These are phyloP conservation scores for Microascus cirrosus DNA, from an alignment of 2,329 filamentous ascomycete species.

Conservation along the genomic window DNA sequence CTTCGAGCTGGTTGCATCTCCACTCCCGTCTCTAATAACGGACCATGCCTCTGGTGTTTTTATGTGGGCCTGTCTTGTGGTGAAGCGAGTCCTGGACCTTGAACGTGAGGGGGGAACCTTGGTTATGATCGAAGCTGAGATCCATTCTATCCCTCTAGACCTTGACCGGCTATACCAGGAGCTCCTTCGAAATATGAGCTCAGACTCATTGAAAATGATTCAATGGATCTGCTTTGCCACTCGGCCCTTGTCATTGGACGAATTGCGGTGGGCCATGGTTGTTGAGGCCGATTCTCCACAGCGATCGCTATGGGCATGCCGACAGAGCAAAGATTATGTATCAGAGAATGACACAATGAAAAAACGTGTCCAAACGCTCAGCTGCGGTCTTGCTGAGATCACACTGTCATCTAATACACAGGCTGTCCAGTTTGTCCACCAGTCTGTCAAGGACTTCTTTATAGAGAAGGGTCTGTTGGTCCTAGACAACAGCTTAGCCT, in stretches of 20 bases:
- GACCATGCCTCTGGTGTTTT: conserved; percentile 19
- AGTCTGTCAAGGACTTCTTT: too few relatives aligned
- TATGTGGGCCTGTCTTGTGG: conserved; percentile 22
- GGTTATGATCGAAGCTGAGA: conserved; percentile 10
- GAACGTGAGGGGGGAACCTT: conserved; percentile 5
- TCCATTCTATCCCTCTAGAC: conserved; percentile 11
- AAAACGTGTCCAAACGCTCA: conserved; percentile 12
- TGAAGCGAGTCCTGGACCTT: conserved; percentile 9
- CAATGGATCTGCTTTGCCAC: conserved; percentile 21
- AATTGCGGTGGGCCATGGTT: conserved; percentile 20
- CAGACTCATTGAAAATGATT: conserved; percentile 13
- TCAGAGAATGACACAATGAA: conserved; percentile 8
- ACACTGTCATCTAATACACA: not conserved
- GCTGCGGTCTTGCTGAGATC: conserved; percentile 17
- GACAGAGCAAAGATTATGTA: conserved; percentile 9
- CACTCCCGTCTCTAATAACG: conserved; percentile 11
- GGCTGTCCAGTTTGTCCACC: conserved; percentile 20
- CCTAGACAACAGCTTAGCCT: too few relatives aligned
- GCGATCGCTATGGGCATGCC: conserved; percentile 11
- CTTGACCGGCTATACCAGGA: conserved; percentile 15
- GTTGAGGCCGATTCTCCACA: conserved; percentile 11
- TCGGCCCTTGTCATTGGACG: conserved; percentile 12
- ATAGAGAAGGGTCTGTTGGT: too few relatives aligned
- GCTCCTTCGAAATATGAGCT: conserved; percentile 10
- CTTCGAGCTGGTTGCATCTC: too few relatives aligned